Evolutionary conservation across 257 asterid species (phyloP).

Genomic region (Capsicum rhomboideum): DNA sequence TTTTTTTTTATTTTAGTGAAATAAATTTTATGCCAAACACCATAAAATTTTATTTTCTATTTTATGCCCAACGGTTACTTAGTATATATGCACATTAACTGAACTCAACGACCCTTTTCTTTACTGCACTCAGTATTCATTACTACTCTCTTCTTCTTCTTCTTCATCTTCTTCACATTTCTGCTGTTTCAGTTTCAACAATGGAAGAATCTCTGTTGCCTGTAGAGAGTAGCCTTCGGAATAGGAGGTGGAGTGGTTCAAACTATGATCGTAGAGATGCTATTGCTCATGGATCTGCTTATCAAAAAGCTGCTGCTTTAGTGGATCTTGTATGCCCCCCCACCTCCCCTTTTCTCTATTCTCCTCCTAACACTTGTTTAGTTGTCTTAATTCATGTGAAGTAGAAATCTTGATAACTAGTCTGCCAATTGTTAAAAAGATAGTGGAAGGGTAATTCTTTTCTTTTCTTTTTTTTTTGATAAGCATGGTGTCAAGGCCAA

Average conservation of each 20-base stretch:
- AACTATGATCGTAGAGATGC: constrained; percentile 50
- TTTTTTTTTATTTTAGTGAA: too few relatives aligned
- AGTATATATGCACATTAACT: neutral
- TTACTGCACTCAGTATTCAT: neutral
- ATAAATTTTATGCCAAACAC: too few relatives aligned
- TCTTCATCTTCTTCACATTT: neutral
- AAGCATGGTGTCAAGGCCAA: too few relatives aligned
- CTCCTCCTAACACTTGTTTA: neutral
- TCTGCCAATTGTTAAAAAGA: too few relatives aligned
- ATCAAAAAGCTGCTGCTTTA: constrained; percentile 90
- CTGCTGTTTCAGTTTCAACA: neutral
- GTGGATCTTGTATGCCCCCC: constrained; percentile 85
- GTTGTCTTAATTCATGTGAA: too few relatives aligned
- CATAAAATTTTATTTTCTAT: too few relatives aligned
- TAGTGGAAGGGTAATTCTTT: too few relatives aligned
- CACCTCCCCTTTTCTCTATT: too few relatives aligned
- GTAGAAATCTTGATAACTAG: neutral
- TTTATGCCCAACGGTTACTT: neutral
- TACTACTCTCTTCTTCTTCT: neutral
- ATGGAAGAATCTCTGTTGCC: constrained; percentile 51
- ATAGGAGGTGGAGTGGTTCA: constrained; percentile 11
- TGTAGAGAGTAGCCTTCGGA: constrained; percentile 21
- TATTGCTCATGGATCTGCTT: constrained; percentile 70
- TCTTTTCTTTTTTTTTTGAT: too few relatives aligned
- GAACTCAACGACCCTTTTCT: neutral